Evolutionary conservation across 140 eudicot genomes (phyloP).

Genomic region (Anethum foeniculum): DNA sequence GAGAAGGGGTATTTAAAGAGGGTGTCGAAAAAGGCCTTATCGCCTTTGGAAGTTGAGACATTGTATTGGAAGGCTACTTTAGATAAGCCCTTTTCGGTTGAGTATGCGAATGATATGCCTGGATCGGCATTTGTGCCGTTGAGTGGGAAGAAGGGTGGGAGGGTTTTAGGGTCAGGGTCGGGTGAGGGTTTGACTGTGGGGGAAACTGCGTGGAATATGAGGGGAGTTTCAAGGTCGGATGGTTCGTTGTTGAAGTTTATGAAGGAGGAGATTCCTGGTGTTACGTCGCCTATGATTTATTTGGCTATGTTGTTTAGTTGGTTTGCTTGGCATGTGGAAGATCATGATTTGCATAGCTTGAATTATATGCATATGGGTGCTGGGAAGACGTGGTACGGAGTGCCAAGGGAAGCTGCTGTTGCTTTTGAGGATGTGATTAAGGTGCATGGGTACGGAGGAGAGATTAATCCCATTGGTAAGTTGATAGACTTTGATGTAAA

Average conservation of each 20-base stretch:
- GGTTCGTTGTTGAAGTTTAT: conserved; percentile 78
- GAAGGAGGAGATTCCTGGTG: conserved; percentile 99
- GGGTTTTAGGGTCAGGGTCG: conserved; percentile 13
- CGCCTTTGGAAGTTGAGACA: conserved; percentile 58
- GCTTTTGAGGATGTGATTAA: conserved; percentile 94
- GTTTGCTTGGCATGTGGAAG: conserved; percentile 99
- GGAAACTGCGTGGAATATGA: conserved; percentile 97
- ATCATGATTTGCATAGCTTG: conserved; percentile 97
- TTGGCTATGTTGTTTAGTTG: conserved; percentile 94
- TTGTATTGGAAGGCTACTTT: conserved; percentile 81
- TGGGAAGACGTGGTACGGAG: conserved; percentile 98
- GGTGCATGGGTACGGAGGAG: conserved; percentile 89
- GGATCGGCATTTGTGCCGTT: conserved; percentile 77
- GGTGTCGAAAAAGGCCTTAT: conserved; percentile 33
- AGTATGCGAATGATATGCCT: conserved; percentile 97
- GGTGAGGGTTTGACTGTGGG: conserved; percentile 47
- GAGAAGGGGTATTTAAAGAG: conserved; percentile 54
- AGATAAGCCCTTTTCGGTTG: conserved; percentile 77
- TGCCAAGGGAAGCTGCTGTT: conserved; percentile 79
- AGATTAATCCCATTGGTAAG: conserved; percentile 96
- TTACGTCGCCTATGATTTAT: conserved; percentile 95
- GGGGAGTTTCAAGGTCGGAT: conserved; percentile 84
- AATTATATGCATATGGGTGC: conserved; percentile 93
- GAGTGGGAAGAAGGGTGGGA: conserved; percentile 28
- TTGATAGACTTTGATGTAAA: neutral